Base-by-base conservation (phyloP, 169 alveolate species). In the Plasmodium berghei region DNA sequence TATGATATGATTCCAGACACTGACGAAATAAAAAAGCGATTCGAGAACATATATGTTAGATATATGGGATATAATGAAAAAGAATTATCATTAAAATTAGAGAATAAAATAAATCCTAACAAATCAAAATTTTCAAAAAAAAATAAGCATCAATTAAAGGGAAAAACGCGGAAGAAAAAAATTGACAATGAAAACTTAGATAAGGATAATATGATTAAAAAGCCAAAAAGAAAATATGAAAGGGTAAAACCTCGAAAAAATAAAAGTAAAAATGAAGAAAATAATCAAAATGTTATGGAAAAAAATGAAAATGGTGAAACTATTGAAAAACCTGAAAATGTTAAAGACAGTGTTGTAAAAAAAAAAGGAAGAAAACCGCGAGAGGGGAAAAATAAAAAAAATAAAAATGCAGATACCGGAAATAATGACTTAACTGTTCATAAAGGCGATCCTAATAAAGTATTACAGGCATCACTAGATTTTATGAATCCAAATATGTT, bases 181-280 rank as follows among this genome's bases (percentile, higher is more conserved):
- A 42, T 34, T 18, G 56, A 42, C 16, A 58, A 52, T 69, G 85
- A 70, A 34, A 72, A 1, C 26, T 10, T 49, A 26, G 83, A 20
- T 9, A 83, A 67, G 54, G 90, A 70, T 55, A 59, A 34, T 9
- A 56, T 34, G 56, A n/a, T 83, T 66, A 72, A n/a, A 56, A 83
- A 83, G 70, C 90, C 90, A 18, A 66, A 85, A 72, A 83, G 63
- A 62, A 83, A 83, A 83, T 83, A 83, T 83, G 85, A 66, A 70
- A 58, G 85, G 49, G 40, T 70, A 48, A 83, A 83, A 83, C 85
- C 73, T 54, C 67, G 63, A 72, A 83, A 83, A 58, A 67, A 55
- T 66, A 67, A 64, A 54, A 69, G 40, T 46, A 62, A 46, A 46
- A 45, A 52, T 18, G 10, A 16, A 42, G 55, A 48, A 22, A 42